Base-by-base conservation (phyloP, 768 basidiomycete genomes). In the Mycena venus region DNA sequence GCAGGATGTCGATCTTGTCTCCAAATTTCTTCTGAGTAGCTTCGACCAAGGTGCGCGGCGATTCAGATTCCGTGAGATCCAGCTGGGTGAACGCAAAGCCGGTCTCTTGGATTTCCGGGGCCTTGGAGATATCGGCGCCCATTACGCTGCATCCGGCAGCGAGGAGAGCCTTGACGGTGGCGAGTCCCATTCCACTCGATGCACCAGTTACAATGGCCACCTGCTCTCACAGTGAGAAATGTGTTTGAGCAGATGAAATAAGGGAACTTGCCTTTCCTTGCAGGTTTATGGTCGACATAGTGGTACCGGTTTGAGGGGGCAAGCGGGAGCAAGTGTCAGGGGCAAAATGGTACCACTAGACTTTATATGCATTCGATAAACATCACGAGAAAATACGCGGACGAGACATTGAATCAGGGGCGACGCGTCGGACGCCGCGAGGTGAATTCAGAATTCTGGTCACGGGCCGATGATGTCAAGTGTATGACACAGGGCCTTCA, bases 1-100 rank as follows among this genome's bases (percentile, higher is more conserved):
- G 58, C 34, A 60, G 58, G 58, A 60, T 60, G 21, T 60, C 58
- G 36, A 60, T 60, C 36, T 60, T 60, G n/a, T 38, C 58, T 21
- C 58, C 58, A 36, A 60, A 60, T 11, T 36, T 12, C 36, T 60
- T 38, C 58, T 40, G 58, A 2, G 10, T 25, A 1, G 58, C 58
- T 38, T 60, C 36, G 23, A 60, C 58, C 36, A 60, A 25, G 4
- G 36, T 36, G 17, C 36, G 34, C 4, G 58, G 58, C 36, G 58
- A 38, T 25, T 60, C 58, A 21, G 58, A 25, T 15, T 60, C 25
- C 14, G 58, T 60, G 58, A 60, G 58, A 17, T 60, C 58, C 34
- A 12, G 15, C 36, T 60, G 58, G 36, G 34, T 17, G 23, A 60
- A 60, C 34, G 58, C 58, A 23, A 60, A 60, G 11, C 36, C n/a